Evolutionary conservation across 2,329 filamentous ascomycete genomes (phyloP).

Genomic region (Claviceps purpurea): DNA sequence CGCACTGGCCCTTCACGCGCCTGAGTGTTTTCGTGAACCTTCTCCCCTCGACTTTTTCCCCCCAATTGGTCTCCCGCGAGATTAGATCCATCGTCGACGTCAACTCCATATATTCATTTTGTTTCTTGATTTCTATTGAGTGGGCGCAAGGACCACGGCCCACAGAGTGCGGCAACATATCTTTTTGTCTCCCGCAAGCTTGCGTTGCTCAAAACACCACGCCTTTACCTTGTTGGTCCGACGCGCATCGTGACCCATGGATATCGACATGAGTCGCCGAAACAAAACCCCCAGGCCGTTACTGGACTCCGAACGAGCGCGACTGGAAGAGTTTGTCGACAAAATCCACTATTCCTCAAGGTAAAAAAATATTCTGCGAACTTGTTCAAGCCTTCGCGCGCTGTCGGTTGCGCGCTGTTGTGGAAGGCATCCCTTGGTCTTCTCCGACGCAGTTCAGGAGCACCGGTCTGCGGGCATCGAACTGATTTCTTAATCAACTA

Average conservation of each 20-base stretch:
- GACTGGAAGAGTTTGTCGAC: slow-evolving; percentile 83
- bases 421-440: background rate
- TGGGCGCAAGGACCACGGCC: background rate
- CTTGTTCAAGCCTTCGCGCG: background rate
- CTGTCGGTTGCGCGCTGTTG: background rate
- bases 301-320: slow-evolving; percentile 65
- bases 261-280: slow-evolving; percentile 70
- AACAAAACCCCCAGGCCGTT: slow-evolving; percentile 76
- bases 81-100: background rate
- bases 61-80: background rate
- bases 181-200: background rate
- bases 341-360: slow-evolving; percentile 89
- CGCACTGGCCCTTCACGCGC: slow-evolving; percentile 7
- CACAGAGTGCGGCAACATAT: background rate
- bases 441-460: background rate
- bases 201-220: slow-evolving; percentile 1
- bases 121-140: background rate
- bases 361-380: slow-evolving; percentile 29
- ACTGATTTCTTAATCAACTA: slow-evolving; percentile 21
- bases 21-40: slow-evolving; percentile 2
- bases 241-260: slow-evolving; percentile 16
- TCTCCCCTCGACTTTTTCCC: slow-evolving; percentile 1
- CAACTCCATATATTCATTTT: background rate
- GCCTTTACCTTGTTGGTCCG: slow-evolving; percentile 4
- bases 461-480: slow-evolving; percentile 2